Conservation (phyloP, 1,139 yeast species). For the Torulaspora globosa region DNA sequence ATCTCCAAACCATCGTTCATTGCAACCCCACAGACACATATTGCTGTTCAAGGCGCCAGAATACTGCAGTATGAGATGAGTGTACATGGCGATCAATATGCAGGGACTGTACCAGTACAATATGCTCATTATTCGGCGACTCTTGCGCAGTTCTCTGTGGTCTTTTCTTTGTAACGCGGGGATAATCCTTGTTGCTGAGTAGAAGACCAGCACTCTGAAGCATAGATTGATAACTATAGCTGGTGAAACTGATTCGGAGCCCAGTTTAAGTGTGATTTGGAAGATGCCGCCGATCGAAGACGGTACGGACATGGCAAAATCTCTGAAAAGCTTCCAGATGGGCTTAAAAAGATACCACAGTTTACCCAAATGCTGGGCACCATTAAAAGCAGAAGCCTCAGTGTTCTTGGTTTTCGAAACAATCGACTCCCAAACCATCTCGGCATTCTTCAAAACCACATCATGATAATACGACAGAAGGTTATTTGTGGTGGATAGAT, state of each 20-base stretch:
- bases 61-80: slow-evolving; percentile 88
- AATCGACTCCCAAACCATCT: slow-evolving; percentile 29
- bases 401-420: slow-evolving; percentile 20
- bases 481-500: slow-evolving; percentile 32
- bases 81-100: slow-evolving; percentile 87
- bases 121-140: slow-evolving; percentile 46
- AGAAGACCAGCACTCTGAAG: slow-evolving; percentile 80
- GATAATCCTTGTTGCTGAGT: slow-evolving; percentile 89
- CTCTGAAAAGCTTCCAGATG: slow-evolving; percentile 42
- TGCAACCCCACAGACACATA: slow-evolving; percentile 55
- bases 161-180: slow-evolving; percentile 58
- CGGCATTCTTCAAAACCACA: slow-evolving; percentile 26
- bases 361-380: slow-evolving; percentile 20
- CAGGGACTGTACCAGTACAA: slow-evolving; percentile 90
- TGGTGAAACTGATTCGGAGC: slow-evolving; percentile 72
- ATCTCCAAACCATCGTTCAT: slow-evolving; percentile 20
- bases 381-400: slow-evolving; percentile 20
- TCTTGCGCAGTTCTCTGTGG: slow-evolving; percentile 35
- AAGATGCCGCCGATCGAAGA: slow-evolving; percentile 43
- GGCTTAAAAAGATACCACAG: slow-evolving; percentile 40
- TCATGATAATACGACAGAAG: slow-evolving; percentile 28
- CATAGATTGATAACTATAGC: slow-evolving; percentile 78
- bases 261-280: slow-evolving; percentile 61
- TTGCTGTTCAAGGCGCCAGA: slow-evolving; percentile 68
- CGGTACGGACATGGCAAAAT: slow-evolving; percentile 46